Percentiles rank a stretch among this genome's conserved stretches.
phyloP scores from a whole-genome alignment of 371 early-diverging fungal species.

The Mucor circinelloides region DNA sequence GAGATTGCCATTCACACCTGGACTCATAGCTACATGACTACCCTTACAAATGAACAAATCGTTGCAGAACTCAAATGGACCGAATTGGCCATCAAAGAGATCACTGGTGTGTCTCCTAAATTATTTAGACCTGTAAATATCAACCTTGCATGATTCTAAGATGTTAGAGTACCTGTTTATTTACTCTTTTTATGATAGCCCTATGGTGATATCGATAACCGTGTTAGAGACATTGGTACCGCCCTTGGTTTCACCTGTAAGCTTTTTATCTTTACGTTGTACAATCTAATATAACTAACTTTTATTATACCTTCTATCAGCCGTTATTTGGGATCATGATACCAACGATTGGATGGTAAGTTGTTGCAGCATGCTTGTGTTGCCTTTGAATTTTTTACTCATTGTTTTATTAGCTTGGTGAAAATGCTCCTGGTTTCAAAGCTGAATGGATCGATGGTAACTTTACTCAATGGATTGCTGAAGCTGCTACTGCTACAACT shows the following conservation, averaged over 20 bases:
- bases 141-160: neutral
- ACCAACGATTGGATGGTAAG: slow-evolving; percentile 49
- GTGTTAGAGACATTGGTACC: slow-evolving; percentile 62
- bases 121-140: slow-evolving; percentile 50
- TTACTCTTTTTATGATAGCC: slow-evolving; percentile 45
- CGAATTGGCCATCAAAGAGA: slow-evolving; percentile 63
- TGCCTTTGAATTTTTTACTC: neutral
- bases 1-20: slow-evolving; percentile 57
- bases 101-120: slow-evolving; percentile 57
- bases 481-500: slow-evolving; percentile 39
- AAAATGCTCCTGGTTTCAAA: slow-evolving; percentile 33
- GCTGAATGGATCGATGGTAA: slow-evolving; percentile 47
- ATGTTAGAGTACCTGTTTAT: neutral
- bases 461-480: slow-evolving; percentile 51
- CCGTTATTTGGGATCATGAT: slow-evolving; percentile 55
- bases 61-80: slow-evolving; percentile 76
- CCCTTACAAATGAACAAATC: slow-evolving; percentile 64
- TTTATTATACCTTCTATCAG: slow-evolving; percentile 16
- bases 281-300: neutral
- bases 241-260: slow-evolving; percentile 58
- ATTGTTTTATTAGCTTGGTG: slow-evolving; percentile 22
- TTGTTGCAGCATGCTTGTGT: neutral
- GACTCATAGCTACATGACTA: slow-evolving; percentile 67
- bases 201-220: slow-evolving; percentile 70
- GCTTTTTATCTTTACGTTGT: neutral